phyloP scores from a whole-genome alignment of 345 rosid genomes.

The Hirschfeldia incana region DNA sequence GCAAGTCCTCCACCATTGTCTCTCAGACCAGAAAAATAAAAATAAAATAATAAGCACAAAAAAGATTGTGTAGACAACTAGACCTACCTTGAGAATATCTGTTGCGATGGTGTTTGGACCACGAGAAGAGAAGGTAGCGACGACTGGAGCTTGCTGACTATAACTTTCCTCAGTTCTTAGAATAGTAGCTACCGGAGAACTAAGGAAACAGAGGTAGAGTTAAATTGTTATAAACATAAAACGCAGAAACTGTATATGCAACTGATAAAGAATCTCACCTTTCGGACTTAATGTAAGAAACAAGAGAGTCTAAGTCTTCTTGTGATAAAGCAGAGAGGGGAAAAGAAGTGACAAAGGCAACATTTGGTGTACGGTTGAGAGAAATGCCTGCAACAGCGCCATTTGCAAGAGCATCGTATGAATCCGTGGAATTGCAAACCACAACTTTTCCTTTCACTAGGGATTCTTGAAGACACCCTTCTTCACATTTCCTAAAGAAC shows the following conservation, averaged over 20 bases:
- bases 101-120: constrained; percentile 38
- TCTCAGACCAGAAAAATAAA: not conserved
- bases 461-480: constrained; percentile 9
- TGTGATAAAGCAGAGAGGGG: constrained; percentile 23
- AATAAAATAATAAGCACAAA: not conserved
- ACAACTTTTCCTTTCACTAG: constrained; percentile 45
- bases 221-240: not conserved
- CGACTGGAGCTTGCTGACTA: constrained; percentile 38
- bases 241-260: not conserved
- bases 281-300: constrained; percentile 30
- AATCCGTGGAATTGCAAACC: constrained; percentile 27
- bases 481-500: constrained; percentile 28
- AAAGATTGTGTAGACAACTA: not conserved
- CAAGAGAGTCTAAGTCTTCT: not conserved
- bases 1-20: constrained; percentile 7
- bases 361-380: not conserved
- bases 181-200: constrained; percentile 27
- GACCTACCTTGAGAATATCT: constrained; percentile 37
- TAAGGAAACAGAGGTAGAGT: not conserved
- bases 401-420: not conserved
- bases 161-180: constrained; percentile 32
- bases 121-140: constrained; percentile 40
- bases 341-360: constrained; percentile 9
- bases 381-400: constrained; percentile 35
- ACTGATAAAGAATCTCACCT: not conserved